These are phyloP conservation scores for Penicillium fimorum DNA, from an alignment of 495 filamentous ascomycete species.

Conservation along the genomic window DNA sequence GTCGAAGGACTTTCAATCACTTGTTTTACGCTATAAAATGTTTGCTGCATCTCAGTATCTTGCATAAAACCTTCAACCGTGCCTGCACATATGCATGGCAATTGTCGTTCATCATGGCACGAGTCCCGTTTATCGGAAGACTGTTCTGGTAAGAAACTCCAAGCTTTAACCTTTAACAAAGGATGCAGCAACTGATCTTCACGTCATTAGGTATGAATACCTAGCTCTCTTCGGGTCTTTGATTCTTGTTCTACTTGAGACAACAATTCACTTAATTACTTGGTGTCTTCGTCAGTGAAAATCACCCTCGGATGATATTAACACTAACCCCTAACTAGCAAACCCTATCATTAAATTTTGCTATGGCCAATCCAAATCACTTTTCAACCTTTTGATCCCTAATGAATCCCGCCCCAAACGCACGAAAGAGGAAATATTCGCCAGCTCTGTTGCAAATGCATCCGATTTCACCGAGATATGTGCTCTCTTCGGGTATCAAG, in stretches of 20 bases:
- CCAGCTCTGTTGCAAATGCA: constrained; percentile 59
- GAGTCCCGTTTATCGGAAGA: constrained; percentile 80
- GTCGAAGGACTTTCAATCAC: constrained; percentile 17
- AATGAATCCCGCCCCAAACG: constrained; percentile 64
- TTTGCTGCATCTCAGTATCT: constrained; percentile 4
- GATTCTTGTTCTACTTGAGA: constrained; percentile 75
- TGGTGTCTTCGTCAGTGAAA: constrained; percentile 73
- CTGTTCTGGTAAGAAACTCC: constrained; percentile 62
- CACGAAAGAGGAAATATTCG: constrained; percentile 42
- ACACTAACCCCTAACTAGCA: constrained; percentile 50
- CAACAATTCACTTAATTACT: constrained; percentile 80
- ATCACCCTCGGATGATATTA: neutral
- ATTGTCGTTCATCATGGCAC: constrained; percentile 52
- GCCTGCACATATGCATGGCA: constrained; percentile 7
- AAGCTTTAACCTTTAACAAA: neutral
- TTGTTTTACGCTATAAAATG: neutral
- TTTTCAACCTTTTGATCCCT: constrained; percentile 78
- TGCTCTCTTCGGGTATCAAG: constrained; percentile 80
- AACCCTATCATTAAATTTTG: constrained; percentile 75
- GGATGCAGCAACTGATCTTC: constrained; percentile 4
- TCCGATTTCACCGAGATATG: constrained; percentile 93
- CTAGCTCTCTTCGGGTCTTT: constrained; percentile 80
- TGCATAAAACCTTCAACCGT: neutral
- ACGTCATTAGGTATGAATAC: constrained; percentile 67
- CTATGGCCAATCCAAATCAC: constrained; percentile 73